Evolutionary conservation across 345 rosid genomes (phyloP).

Genomic region (Boechera stricta): DNA sequence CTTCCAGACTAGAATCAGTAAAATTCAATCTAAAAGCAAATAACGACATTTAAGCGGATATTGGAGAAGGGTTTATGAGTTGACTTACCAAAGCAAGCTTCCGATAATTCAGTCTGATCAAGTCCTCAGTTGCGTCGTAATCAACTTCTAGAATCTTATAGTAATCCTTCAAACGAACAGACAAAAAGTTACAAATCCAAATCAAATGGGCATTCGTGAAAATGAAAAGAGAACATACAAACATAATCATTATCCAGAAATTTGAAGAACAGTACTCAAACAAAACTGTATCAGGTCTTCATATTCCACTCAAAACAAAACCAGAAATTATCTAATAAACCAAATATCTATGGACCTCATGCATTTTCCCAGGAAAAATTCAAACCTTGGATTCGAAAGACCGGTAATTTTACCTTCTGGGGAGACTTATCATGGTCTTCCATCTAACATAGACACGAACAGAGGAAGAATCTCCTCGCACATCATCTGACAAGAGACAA

Average conservation of each 20-base stretch:
- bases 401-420: slow-evolving; percentile 45
- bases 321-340: not conserved
- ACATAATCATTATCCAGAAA: slow-evolving; percentile 22
- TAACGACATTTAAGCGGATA: not conserved
- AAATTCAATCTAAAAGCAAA: not conserved
- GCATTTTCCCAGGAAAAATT: not conserved
- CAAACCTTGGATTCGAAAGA: not conserved
- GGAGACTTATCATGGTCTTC: slow-evolving; percentile 52
- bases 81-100: slow-evolving; percentile 80
- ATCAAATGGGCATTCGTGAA: slow-evolving; percentile 19
- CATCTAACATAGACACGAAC: slow-evolving; percentile 45
- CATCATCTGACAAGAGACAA: slow-evolving; percentile 39
- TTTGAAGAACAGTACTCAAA: not conserved
- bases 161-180: slow-evolving; percentile 60
- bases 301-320: slow-evolving; percentile 3
- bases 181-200: slow-evolving; percentile 17
- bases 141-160: slow-evolving; percentile 80
- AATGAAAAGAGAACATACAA: slow-evolving; percentile 26
- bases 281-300: slow-evolving; percentile 2
- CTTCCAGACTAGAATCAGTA: not conserved
- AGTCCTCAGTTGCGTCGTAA: slow-evolving; percentile 86
- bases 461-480: slow-evolving; percentile 40
- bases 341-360: slow-evolving; percentile 3
- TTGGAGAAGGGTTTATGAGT: slow-evolving; percentile 14
- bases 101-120: slow-evolving; percentile 70